Conservation (phyloP, 2,329 filamentous ascomycete species). For the Sclerotinia minor region DNA sequence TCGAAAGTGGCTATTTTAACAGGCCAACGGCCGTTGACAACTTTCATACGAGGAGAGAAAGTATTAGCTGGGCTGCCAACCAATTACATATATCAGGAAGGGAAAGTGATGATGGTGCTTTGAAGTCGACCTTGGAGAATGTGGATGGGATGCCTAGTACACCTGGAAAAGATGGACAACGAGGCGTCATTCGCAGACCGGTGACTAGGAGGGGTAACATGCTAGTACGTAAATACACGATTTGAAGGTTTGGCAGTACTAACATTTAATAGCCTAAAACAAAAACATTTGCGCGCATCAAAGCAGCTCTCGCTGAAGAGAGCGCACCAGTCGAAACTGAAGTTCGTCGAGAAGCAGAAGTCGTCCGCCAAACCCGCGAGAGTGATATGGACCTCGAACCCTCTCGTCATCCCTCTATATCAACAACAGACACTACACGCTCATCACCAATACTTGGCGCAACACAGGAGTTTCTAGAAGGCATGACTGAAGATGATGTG, state of each 20-base stretch:
- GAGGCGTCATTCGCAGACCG: conserved; percentile 76
- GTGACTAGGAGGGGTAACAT: conserved; percentile 89
- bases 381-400: conserved; percentile 69
- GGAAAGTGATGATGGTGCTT: conserved; percentile 72
- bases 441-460: conserved; percentile 68
- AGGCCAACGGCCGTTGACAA: conserved; percentile 50
- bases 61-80: conserved; percentile 86
- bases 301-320: conserved; percentile 87
- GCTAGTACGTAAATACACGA: conserved; percentile 58
- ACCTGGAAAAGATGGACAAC: conserved; percentile 56
- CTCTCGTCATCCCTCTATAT: conserved; percentile 47
- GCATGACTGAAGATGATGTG: conserved; percentile 68
- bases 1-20: conserved; percentile 53
- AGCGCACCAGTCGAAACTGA: conserved; percentile 84
- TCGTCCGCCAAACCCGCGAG: conserved; percentile 91
- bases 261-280: conserved; percentile 74
- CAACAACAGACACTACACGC: conserved; percentile 48
- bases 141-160: conserved; percentile 46
- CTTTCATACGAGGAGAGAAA: conserved; percentile 70
- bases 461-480: conserved; percentile 64
- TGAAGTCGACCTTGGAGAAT: conserved; percentile 46
- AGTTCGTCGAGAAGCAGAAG: conserved; percentile 86
- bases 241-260: conserved; percentile 32
- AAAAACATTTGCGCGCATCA: conserved; percentile 90
- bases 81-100: conserved; percentile 80